Evolutionary conservation across 768 basidiomycete genomes (phyloP), one percentile per base, ranked within the genome.

Genomic region (Pulveroboletus sp.): DNA sequence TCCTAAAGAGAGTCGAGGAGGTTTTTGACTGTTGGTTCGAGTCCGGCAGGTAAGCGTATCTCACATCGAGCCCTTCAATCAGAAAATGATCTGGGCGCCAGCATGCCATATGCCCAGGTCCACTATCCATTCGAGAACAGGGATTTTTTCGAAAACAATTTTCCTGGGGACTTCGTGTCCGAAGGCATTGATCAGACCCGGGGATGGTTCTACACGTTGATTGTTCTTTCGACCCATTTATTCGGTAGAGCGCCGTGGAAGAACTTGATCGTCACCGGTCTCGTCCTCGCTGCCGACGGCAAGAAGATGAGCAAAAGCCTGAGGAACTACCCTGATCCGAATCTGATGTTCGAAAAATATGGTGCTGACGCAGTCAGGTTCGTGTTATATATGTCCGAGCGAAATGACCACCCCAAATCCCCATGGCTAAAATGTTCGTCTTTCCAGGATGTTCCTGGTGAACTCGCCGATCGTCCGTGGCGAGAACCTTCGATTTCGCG

Each of bases 21-120:
- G 93, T 99, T 33, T 98, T 99, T 64, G 96, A 99, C 65, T 99
- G 96, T 63, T 99, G 96, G 96, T 99, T 99, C 64, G 96, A 99
- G 72, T 98, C 95, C 5, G 96, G 96, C 73, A 93, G 89, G 93
- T 93, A 57, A 54, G 80, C 59, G 8, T 10, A 3, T 8, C 15
- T 49, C 33, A 3, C 24, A 26, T 40, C 6, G n/a, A 8, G 31
- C 14, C 35, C 26, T n/a, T 9, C 38, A 26, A 37, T 47, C 32
- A 50, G 17, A 37, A 8, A 45, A 0, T 28, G 43, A 62, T 12
- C 24, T 8, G 10, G 27, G 11, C 26, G 58, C 8, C 59, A 97
- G 95, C 65, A 99, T 99, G 96, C 96, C 96, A 5, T 99, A 93
- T 65, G 95, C 94, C 3, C 95, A 97, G 62, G 76, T 83, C 11